Evolutionary conservation across 108 stramenopile species (phyloP), one percentile per base, ranked within the genome.

Genomic region (Cyclotella choctawhatcheeana): DNA sequence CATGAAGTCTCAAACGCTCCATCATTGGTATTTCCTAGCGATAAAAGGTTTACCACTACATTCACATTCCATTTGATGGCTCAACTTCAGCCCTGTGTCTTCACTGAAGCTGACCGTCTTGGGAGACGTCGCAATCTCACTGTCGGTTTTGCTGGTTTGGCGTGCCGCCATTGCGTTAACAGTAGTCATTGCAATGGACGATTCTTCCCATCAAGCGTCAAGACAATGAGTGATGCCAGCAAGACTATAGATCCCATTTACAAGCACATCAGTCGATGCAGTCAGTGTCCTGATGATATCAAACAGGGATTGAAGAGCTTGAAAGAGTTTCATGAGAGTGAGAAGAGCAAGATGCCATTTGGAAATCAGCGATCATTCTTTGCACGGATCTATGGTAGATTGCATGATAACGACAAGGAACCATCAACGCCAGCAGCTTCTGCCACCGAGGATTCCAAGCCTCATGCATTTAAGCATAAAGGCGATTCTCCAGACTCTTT

Each of bases 181-280:
- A 91, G 93, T 45, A 86, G 78, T n/a, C 85, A 88, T 63, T 88
- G 90, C 55, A 85, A 84, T 22, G 93, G 93, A 6, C 85, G 93
- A 13, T 94, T 90, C 73, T 94, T 94, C 58, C 93, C 93, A 18
- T 89, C 89, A 7, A 84, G 79, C 44, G 82, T 94, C 81, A 92
- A 91, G 79, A 94, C 90, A 12, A 73, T 94, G 76, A 82, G 88
- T 17, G 90, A 92, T 59, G 91, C 93, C 2, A 81, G 77, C 67
- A 92, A 91, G 75, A 90, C 90, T 10, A 71, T 90, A 51, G 89
- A 90, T 73, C 86, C 89, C 33, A 74, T 91, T 34, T 83, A 87
- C 56, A 91, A 91, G 48, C 93, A 94, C 65, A 85, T 91, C 83
- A 68, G 84, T 73, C 74, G 85, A 10, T 93, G 92, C 18, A 82